phyloP scores from a whole-genome alignment of 1,139 yeast species.

The Chernovozyma sophiae-reginae region DNA sequence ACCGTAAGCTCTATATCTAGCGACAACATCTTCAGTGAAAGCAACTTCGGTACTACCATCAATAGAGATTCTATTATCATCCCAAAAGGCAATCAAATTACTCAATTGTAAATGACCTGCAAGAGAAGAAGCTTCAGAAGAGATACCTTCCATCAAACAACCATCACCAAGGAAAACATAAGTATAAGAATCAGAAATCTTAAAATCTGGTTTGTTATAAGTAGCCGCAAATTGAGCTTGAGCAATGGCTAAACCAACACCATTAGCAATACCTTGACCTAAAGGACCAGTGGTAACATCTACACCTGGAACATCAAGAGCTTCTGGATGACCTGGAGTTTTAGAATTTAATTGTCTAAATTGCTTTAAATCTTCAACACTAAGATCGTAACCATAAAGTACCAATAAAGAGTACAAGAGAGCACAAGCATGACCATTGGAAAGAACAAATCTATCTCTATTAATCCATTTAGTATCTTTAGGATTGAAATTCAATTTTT shows the following conservation, averaged over 20 bases:
- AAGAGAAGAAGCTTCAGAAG: conserved; percentile 88
- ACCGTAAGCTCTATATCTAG: conserved; percentile 88
- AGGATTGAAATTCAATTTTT: conserved; percentile 84
- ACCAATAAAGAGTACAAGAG: conserved; percentile 82
- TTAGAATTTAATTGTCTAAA: conserved; percentile 90
- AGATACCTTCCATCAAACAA: conserved; percentile 97
- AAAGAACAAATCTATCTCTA: conserved; percentile 92
- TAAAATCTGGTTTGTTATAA: conserved; percentile 83
- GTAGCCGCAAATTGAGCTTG: conserved; percentile 90
- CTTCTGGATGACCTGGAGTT: conserved; percentile 98
- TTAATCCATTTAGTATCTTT: conserved; percentile 88
- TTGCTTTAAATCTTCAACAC: conserved; percentile 81
- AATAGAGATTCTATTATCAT: conserved; percentile 94
- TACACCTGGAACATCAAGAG: conserved; percentile 71
- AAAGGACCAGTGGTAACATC: conserved; percentile 99
- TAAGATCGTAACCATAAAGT: conserved; percentile 76
- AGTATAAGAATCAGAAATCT: conserved; percentile 69
- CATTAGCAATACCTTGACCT: conserved; percentile 97
- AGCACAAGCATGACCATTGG: conserved; percentile 98
- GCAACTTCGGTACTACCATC: conserved; percentile 92
- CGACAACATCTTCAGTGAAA: conserved; percentile 89
- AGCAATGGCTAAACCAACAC: conserved; percentile 96
- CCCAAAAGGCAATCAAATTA: conserved; percentile 94
- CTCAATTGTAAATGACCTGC: conserved; percentile 97
- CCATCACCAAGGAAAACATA: conserved; percentile 94